Base-by-base conservation (phyloP, 257 asterid genomes). In the Catharanthus roseus region DNA sequence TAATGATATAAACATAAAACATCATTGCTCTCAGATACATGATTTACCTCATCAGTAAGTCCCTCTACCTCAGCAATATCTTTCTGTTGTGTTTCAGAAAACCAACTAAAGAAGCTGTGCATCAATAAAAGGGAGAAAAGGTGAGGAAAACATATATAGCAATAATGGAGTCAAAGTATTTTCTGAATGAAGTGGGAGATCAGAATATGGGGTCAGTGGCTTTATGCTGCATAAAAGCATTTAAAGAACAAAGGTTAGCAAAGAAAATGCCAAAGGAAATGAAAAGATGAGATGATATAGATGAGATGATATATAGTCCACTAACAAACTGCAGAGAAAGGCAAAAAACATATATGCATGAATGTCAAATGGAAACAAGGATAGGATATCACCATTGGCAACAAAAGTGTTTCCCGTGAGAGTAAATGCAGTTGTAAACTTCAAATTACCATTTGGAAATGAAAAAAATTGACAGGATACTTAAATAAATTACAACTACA, bases 41-140 rank as follows among this genome's bases (percentile, higher is more conserved):
- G 61, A 69, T 38, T 78, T 80, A 87, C 93, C 90, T 69, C 81
- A 72, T 87, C 90, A 67, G 73, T 68, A 3, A 82, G 66, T 34
- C 85, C 82, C 67, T 74, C 84, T 4, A 70, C 75, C 68, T 77
- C 83, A 24, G 45, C 67, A 26, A 64, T 44, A 65, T 75, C 86
- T 34, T 78, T 81, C 18, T 67, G 80, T 36, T 83, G 83, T 72
- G 83, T 81, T 74, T 77, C 82, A 45, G 81, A 68, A 61, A 87
- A 85, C 93, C 93, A 87, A 60, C 70, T 75, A 61, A 84, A 87
- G 76, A 87, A 87, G 86, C 93, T 87, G 86, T 9, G 10, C 86
- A 79, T 39, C 31, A 54, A 77, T 18, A 71, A 73, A 70, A 68
- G 51, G 23, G 26, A 70, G 38, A 68, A 51, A 64, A 62, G 75